Base-by-base conservation (phyloP, 495 filamentous ascomycete species). In the Penicillium atrosanguineum region DNA sequence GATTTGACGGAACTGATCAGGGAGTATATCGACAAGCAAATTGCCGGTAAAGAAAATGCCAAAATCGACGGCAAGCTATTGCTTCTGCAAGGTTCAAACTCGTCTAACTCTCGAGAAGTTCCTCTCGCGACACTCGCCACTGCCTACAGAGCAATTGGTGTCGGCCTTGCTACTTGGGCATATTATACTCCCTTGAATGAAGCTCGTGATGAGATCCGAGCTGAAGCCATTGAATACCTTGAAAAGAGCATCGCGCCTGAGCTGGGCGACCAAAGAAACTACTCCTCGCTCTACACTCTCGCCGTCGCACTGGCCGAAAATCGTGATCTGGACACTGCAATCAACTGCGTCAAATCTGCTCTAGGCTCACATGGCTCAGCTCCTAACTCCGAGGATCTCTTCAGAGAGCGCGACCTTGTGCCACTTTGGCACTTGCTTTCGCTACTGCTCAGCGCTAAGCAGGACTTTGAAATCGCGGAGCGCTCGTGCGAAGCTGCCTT, bases 401-500 rank as follows among this genome's bases (percentile, higher is more conserved):
- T 62, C 9, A 69, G 66, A 31, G 70, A 77, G 44, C 64, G 74
- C 14, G 74, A 77, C 39, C 63, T 74, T 14, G 67, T 79, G 12
- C 61, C 74, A 11, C 47, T 77, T 15, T 95, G 94, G 88, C 95
- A 98, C 70, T 75, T 97, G 3, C 80, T 97, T 46, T 85, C 89
- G 2, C 73, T 97, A 34, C 73, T 97, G 26, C 77, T 97, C 8
- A 96, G 90, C 61, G 89, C 91, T 8, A 85, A 86, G 55, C 86
- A 95, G 39, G 90, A 96, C 34, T 97, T 90, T 64, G 74, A 83
- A 40, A 85, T 86, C 60, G 91, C 94, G 12, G 80, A 82, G 19
- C 83, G 83, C 36, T 85, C 90, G 3, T 96, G 91, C 57, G 88
- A 94, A 66, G 91, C 88, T 12, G 93, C 92, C 7, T 89, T 96